These are phyloP conservation scores for Paracamarosporium sp. DNA, from an alignment of 2,329 filamentous ascomycete genomes.

Conservation along the genomic window DNA sequence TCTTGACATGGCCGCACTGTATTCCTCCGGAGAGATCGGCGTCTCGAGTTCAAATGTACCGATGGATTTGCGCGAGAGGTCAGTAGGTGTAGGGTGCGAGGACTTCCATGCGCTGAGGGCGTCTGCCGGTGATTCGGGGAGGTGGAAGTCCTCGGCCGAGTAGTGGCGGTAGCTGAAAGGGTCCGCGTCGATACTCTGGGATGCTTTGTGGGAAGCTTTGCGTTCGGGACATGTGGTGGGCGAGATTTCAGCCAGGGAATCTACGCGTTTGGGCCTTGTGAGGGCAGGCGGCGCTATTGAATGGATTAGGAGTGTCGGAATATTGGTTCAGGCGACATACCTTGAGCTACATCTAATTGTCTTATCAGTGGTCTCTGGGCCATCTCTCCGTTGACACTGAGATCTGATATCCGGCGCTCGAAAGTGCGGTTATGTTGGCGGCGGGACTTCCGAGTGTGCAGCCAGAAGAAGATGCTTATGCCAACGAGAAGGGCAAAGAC, in stretches of 20 bases:
- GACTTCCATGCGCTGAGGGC: background rate
- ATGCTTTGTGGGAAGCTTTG: background rate
- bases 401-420: background rate
- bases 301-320: background rate
- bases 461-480: background rate
- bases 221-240: background rate
- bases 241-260: background rate
- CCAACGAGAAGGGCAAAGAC: background rate
- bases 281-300: background rate
- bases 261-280: background rate
- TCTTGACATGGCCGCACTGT: background rate
- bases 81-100: background rate
- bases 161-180: background rate
- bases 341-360: background rate
- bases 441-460: constrained; percentile 2
- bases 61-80: background rate
- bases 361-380: background rate
- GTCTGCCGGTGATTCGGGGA: background rate
- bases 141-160: constrained; percentile 2
- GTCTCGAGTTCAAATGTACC: background rate
- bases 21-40: background rate
- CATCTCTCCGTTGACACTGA: background rate
- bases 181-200: background rate
- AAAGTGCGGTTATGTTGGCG: background rate
- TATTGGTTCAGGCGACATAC: background rate